Evolutionary conservation across 805 yeast species (phyloP).

Genomic region (Candida berthetii): DNA sequence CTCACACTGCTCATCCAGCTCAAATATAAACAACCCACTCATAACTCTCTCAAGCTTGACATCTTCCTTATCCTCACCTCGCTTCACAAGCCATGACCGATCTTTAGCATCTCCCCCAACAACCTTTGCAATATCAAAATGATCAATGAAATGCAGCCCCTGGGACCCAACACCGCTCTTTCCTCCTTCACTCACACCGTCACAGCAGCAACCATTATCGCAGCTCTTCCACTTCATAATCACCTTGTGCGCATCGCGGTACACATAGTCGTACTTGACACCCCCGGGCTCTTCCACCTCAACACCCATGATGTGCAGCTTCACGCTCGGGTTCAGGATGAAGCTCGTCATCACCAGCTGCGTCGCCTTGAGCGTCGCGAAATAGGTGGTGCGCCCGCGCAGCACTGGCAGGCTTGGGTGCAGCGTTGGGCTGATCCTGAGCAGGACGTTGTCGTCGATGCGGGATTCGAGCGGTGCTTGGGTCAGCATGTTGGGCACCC

Average conservation of each 20-base stretch:
- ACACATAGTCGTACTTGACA: slow-evolving; percentile 5
- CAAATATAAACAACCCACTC: slow-evolving; percentile 60
- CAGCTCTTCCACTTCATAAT: slow-evolving; percentile 55
- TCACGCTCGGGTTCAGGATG: slow-evolving; percentile 44
- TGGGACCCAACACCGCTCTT: neutral
- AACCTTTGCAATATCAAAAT: slow-evolving; percentile 1
- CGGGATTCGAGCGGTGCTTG: slow-evolving; percentile 35
- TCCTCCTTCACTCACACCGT: slow-evolving; percentile 8
- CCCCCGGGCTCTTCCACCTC: slow-evolving; percentile 9
- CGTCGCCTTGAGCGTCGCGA: slow-evolving; percentile 49
- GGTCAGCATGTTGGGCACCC: slow-evolving; percentile 46
- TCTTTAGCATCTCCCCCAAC: neutral
- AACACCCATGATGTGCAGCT: slow-evolving; percentile 45
- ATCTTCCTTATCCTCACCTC: neutral
- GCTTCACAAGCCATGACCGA: neutral
- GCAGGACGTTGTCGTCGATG: slow-evolving; percentile 39
- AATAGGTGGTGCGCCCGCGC: slow-evolving; percentile 49
- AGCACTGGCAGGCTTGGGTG: slow-evolving; percentile 49
- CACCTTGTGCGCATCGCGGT: slow-evolving; percentile 36
- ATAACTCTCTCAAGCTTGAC: slow-evolving; percentile 10
- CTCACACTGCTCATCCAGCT: slow-evolving; percentile 49
- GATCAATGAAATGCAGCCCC: slow-evolving; percentile 1
- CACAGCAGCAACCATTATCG: slow-evolving; percentile 38
- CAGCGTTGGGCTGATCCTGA: slow-evolving; percentile 53
- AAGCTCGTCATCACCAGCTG: slow-evolving; percentile 49